phyloP scores from a whole-genome alignment of 495 filamentous ascomycete species.

The Aspergillus leporis region DNA sequence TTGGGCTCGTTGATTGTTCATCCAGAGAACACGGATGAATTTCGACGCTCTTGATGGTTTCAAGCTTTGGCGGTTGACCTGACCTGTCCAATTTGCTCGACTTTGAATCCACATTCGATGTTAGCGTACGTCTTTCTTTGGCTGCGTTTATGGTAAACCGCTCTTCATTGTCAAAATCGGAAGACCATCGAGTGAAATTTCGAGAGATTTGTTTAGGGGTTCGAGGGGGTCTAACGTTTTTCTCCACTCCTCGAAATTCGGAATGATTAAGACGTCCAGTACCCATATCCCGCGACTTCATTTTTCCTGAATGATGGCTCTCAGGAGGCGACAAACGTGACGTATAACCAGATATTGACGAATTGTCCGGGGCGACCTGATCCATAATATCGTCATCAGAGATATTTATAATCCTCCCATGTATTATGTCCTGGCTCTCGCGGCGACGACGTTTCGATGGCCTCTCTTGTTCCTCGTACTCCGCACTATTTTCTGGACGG shows the following conservation, averaged over 20 bases:
- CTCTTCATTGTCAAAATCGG: constrained; percentile 21
- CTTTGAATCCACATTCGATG: neutral
- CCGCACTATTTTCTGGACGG: constrained; percentile 14
- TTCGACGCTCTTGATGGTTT: constrained; percentile 21
- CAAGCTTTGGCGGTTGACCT: constrained; percentile 2
- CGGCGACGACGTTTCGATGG: constrained; percentile 36
- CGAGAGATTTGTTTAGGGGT: neutral
- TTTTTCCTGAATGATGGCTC: constrained; percentile 20
- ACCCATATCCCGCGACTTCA: constrained; percentile 15
- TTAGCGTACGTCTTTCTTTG: constrained; percentile 24
- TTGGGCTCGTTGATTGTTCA: neutral
- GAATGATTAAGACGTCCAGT: constrained; percentile 1
- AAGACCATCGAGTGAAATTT: constrained; percentile 4
- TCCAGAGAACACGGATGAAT: neutral
- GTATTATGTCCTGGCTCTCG: constrained; percentile 10
- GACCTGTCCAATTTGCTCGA: constrained; percentile 3
- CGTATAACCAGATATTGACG: constrained; percentile 13
- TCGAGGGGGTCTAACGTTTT: constrained; percentile 12
- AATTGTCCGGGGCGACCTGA: constrained; percentile 14
- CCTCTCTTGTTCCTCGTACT: constrained; percentile 24
- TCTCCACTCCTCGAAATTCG: constrained; percentile 30
- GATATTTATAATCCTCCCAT: constrained; percentile 6
- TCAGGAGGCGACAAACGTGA: constrained; percentile 22
- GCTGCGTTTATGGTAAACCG: constrained; percentile 30
- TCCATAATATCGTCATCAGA: constrained; percentile 19